phyloP scores from a whole-genome alignment of 768 basidiomycete genomes.

The Pleurotus ostreatus region DNA sequence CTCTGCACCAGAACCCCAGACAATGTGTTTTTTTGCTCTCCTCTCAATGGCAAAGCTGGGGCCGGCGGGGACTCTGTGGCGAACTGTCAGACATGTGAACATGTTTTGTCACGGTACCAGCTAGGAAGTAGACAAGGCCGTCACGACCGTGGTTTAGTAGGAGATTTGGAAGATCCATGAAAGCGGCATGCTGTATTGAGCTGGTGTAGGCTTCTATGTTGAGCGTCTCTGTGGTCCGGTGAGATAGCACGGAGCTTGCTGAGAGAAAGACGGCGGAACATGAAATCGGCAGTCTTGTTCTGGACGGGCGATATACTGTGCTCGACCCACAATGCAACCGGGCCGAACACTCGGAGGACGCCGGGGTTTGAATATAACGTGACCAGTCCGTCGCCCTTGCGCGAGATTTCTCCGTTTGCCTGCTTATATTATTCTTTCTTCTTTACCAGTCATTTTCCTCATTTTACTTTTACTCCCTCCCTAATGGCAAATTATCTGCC shows the following conservation, averaged over 20 bases:
- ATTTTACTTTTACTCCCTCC: conserved; percentile 10
- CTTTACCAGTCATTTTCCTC: conserved; percentile 7
- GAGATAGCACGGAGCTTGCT: neutral
- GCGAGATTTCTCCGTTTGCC: conserved; percentile 5
- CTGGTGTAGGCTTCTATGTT: too few species aligned
- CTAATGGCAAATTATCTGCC: conserved; percentile 68
- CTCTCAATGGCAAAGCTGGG: too few species aligned
- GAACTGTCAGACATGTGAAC: too few species aligned
- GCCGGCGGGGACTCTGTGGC: too few species aligned
- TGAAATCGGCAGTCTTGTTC: neutral
- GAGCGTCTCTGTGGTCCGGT: too few species aligned
- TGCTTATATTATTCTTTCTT: neutral
- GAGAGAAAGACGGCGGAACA: neutral
- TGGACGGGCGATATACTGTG: neutral
- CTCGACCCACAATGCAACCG: conserved; percentile 1
- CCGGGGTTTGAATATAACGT: conserved; percentile 9
- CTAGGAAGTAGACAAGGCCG: too few species aligned
- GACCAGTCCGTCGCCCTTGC: neutral
- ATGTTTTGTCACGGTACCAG: too few species aligned
- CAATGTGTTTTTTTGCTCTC: too few species aligned
- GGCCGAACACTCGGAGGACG: conserved; percentile 6
- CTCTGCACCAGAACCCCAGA: too few species aligned
- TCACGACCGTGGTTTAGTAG: too few species aligned
- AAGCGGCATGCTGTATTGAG: too few species aligned
- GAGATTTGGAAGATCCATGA: too few species aligned